Evolutionary conservation across 179 eudicot species (phyloP).

Genomic region (Spergularia azorica): DNA sequence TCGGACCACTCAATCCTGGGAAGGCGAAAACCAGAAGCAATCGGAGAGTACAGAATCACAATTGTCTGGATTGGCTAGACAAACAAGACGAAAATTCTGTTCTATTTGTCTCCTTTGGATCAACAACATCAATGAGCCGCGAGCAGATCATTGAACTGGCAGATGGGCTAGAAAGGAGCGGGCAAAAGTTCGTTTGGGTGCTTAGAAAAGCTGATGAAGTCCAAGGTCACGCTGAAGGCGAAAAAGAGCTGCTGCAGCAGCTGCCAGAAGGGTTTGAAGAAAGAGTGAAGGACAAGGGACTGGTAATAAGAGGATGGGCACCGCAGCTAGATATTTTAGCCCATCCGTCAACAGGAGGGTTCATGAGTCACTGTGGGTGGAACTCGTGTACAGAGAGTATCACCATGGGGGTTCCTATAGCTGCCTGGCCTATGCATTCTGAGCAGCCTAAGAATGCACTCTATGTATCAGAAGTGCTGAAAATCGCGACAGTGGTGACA

Average conservation of each 20-base stretch:
- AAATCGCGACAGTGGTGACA: conserved; percentile 37
- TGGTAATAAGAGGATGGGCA: conserved; percentile 66
- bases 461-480: conserved; percentile 43
- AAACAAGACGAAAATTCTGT: conserved; percentile 48
- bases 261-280: conserved; percentile 56
- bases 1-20: conserved; percentile 42
- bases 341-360: conserved; percentile 64
- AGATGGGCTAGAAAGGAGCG: conserved; percentile 50
- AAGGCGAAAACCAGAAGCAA: background rate
- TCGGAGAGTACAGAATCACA: conserved; percentile 18
- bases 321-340: conserved; percentile 70
- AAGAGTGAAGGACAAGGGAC: conserved; percentile 44
- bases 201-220: conserved; percentile 58
- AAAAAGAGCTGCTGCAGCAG: background rate
- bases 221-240: conserved; percentile 27
- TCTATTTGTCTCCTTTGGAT: conserved; percentile 61
- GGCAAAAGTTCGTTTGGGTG: conserved; percentile 58
- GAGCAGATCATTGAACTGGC: conserved; percentile 55
- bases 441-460: conserved; percentile 64
- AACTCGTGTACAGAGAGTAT: conserved; percentile 72
- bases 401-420: conserved; percentile 64
- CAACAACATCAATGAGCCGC: conserved; percentile 42
- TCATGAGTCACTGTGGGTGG: conserved; percentile 85
- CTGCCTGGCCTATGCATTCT: conserved; percentile 77
- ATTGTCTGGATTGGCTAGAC: conserved; percentile 64